Percentiles rank a stretch among this genome's conserved stretches.
These are phyloP conservation scores for Fragaria vesca DNA, from an alignment of 306 rosid species.

Conservation along the genomic window DNA sequence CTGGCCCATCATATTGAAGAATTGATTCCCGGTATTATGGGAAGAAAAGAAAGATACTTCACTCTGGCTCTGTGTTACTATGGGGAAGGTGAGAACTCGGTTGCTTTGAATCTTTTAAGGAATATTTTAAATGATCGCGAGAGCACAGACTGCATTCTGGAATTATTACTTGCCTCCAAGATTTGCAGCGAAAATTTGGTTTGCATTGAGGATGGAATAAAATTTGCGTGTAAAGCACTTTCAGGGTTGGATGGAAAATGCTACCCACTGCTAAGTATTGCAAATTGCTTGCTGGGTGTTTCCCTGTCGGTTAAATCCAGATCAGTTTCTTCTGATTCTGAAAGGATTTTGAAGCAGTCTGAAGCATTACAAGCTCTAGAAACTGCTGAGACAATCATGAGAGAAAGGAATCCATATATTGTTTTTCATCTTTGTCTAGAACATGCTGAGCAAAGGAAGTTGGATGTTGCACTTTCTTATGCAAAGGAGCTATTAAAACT, in stretches of 20 bases:
- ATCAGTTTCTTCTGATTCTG: conserved; percentile 56
- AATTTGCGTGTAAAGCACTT: conserved; percentile 50
- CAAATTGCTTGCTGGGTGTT: conserved; percentile 72
- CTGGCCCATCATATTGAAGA: conserved; percentile 72
- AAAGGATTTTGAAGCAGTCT: conserved; percentile 54
- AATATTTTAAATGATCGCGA: conserved; percentile 59
- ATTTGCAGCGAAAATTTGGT: conserved; percentile 62
- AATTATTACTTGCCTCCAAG: conserved; percentile 72
- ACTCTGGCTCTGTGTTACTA: conserved; percentile 73
- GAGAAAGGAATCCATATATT: conserved; percentile 60
- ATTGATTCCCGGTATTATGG: conserved; percentile 65
- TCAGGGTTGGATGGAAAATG: conserved; percentile 55
- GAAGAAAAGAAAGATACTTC: conserved; percentile 48
- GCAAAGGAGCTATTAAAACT: conserved; percentile 65
- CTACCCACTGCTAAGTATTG: conserved; percentile 47
- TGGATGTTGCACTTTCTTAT: conserved; percentile 59
- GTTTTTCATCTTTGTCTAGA: conserved; percentile 78
- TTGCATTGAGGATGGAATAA: conserved; percentile 63
- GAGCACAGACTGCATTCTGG: conserved; percentile 45
- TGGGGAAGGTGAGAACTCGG: conserved; percentile 58
- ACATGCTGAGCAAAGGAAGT: conserved; percentile 81
- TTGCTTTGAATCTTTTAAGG: conserved; percentile 75
- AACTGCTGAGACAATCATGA: conserved; percentile 54
- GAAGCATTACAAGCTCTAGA: conserved; percentile 62
- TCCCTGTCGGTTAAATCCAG: conserved; percentile 62